A percentile compares a stretch with the other conserved stretches of the same genome.
Conservation (phyloP, 345 rosid species). For the Eucalyptus brandiana region DNA sequence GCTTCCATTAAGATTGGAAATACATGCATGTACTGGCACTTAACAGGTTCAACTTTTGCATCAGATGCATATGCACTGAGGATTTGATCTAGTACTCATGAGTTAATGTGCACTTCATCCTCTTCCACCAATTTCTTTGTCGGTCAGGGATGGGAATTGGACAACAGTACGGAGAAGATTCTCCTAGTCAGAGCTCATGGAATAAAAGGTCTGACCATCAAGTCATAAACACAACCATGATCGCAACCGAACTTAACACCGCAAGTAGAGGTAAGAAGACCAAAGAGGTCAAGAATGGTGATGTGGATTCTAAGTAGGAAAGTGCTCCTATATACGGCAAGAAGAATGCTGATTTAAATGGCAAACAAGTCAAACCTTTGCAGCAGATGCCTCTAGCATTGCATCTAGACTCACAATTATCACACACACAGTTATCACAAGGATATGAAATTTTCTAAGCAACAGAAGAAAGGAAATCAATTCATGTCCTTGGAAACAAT, state of each 20-base stretch:
- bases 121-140: background rate
- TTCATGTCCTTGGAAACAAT: no score
- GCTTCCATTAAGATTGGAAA: no score
- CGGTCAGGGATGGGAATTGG: background rate
- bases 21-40: no score
- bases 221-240: background rate
- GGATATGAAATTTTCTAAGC: fast-evolving
- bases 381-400: background rate
- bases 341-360: background rate
- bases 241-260: background rate
- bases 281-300: background rate
- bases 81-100: background rate
- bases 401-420: no score
- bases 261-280: no score
- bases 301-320: background rate
- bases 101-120: background rate
- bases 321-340: background rate
- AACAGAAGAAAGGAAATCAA: no score
- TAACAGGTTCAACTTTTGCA: no score
- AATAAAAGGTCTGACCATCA: background rate
- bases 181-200: background rate
- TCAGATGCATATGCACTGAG: background rate
- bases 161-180: background rate
- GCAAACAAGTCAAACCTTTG: background rate
- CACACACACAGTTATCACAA: no score